Evolutionary conservation across 75 land plant genomes (phyloP), one percentile per base, ranked within the genome.

Genomic region (Cunninghamia lanceolata): DNA sequence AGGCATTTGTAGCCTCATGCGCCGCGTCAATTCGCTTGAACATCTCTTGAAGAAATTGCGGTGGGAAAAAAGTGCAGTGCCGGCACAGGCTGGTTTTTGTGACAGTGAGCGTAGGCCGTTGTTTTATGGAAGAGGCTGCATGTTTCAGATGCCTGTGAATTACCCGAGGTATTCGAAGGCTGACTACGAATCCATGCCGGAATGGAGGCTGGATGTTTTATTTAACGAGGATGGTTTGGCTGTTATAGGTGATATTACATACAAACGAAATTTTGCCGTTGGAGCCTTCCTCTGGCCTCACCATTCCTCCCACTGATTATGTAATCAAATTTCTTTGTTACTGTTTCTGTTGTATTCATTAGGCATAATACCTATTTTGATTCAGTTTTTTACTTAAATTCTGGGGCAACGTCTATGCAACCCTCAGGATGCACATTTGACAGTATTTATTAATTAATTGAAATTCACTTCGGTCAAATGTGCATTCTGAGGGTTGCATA

Each of bases 141-240:
- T 59, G 66, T 59, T 59, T 59, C 89, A 88, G 89, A 89, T 89
- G 90, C 90, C 90, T 1, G 42, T 89, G 70, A 85, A 89, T 71
- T 89, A 89, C 36, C 90, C 90, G 9, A 46, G 90, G 35, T 89
- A 87, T 56, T 84, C 83, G 84, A 84, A 80, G 73, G 66, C 82
- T 17, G 88, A 89, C 19, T 89, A 89, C 76, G 90, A 87, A 46
- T 16, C 80, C 10, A 89, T 89, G 90, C 86, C 89, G 4, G 90
- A 89, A 53, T 89, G 90, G 90, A 36, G 84, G 85, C 63, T 89
- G 43, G 86, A 89, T 39, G 38, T 59, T 32, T 28, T 89, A 11
- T 82, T 89, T 17, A 9, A 40, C 1, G 82, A 89, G 46, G 87
- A 89, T 66, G 90, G 90, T 50, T 63, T 89, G 39, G 86, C 88